Conservation (phyloP, 2,329 filamentous ascomycete species). For the Fusarium miscanthi region DNA sequence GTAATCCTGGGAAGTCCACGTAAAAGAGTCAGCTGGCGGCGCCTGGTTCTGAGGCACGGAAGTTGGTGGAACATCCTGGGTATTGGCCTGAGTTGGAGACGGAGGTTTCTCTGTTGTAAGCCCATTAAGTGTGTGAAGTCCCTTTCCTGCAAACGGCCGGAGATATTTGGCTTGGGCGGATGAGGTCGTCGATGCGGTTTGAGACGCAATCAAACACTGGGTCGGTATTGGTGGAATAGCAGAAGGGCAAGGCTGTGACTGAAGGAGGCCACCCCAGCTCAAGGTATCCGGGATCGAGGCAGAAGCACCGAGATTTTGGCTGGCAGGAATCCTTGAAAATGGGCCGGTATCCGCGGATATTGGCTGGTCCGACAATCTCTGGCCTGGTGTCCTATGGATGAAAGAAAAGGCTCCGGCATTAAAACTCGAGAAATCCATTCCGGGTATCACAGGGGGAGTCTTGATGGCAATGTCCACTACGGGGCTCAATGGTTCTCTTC, state of each 20-base stretch:
- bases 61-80: slow-evolving; percentile 29
- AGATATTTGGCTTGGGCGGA: slow-evolving; percentile 63
- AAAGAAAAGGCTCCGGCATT: slow-evolving; percentile 50
- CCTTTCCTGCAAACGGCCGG: slow-evolving; percentile 66
- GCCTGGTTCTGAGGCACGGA: slow-evolving; percentile 27
- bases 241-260: slow-evolving; percentile 52
- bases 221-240: slow-evolving; percentile 60
- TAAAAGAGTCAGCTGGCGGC: slow-evolving; percentile 42
- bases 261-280: slow-evolving; percentile 59
- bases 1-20: slow-evolving; percentile 37
- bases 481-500: slow-evolving; percentile 64
- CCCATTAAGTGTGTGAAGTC: slow-evolving; percentile 63
- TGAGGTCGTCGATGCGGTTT: slow-evolving; percentile 63
- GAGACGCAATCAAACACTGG: slow-evolving; percentile 63
- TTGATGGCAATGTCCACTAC: slow-evolving; percentile 61
- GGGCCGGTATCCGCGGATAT: slow-evolving; percentile 39
- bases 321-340: slow-evolving; percentile 27
- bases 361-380: slow-evolving; percentile 43
- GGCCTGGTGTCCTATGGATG: slow-evolving; percentile 45
- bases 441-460: slow-evolving; percentile 50
- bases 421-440: slow-evolving; percentile 57
- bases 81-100: slow-evolving; percentile 49
- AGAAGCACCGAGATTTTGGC: slow-evolving; percentile 41
- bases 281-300: slow-evolving; percentile 65
- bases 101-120: slow-evolving; percentile 42